Conservation (phyloP, 352 stramenopile genomes). For the Halophytophthora batemanensis region DNA sequence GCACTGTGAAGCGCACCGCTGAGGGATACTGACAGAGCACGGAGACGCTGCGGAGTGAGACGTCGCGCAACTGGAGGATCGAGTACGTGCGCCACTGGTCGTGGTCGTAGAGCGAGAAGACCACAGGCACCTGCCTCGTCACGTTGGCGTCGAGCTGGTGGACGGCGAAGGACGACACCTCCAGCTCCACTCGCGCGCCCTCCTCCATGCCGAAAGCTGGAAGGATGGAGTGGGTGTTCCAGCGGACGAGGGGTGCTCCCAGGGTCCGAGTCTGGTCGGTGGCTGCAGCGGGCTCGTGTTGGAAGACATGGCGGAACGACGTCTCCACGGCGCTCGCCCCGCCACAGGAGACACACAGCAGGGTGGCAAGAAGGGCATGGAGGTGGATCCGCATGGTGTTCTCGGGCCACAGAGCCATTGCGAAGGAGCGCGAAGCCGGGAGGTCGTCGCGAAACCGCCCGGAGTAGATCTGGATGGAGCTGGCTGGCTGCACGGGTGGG, state of each 20-base stretch:
- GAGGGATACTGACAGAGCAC: conserved; percentile 64
- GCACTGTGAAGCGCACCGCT: conserved; percentile 42
- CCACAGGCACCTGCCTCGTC: conserved; percentile 32
- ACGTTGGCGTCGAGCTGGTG: background rate
- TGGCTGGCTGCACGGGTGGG: no score
- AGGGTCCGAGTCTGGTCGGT: no score
- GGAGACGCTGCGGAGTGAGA: conserved; percentile 49
- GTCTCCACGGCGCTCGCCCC: conserved; percentile 1
- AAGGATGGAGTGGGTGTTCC: conserved; percentile 66
- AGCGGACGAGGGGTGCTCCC: conserved; percentile 27
- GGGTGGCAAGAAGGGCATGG: no score
- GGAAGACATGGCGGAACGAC: background rate
- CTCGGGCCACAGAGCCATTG: no score
- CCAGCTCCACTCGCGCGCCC: conserved; percentile 37
- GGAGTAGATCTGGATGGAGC: no score
- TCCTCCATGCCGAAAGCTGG: conserved; percentile 56
- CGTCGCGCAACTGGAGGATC: conserved; percentile 54
- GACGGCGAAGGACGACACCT: conserved; percentile 23
- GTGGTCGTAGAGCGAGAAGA: conserved; percentile 57
- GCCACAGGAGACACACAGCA: no score
- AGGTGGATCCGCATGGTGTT: no score
- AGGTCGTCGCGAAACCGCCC: no score
- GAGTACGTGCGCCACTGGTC: conserved; percentile 63
- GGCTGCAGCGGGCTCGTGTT: no score
- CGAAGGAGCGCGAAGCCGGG: no score